Evolutionary conservation across 1,284 basidiomycete genomes (phyloP), one percentile per base, ranked within the genome.

Genomic region (Leccinum variabile): DNA sequence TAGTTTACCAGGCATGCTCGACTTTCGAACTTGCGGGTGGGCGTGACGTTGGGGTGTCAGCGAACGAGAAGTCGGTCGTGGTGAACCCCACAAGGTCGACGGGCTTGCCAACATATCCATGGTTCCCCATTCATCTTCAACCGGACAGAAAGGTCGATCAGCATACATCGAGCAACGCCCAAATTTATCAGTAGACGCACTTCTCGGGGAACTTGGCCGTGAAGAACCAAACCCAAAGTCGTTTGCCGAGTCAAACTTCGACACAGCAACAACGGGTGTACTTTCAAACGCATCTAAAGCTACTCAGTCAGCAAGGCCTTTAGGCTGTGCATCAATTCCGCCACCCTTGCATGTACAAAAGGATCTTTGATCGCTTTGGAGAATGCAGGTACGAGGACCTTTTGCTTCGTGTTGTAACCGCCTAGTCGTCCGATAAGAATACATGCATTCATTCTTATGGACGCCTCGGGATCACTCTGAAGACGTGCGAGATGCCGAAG

Each of bases 371-470:
- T 76, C 9, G 94, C 92, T 60, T 95, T 85, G 1, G 91, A 85
- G 74, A 99, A 99, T 1, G 97, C 97, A 1, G 97, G 95, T 1
- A 98, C 92, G 2, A 99, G 86, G 10, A 99, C 95, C 72, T 98
- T 66, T 66, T 90, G 88, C 73, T 96, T 95, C 6, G 97, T 98
- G 68, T 94, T 89, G 63, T 91, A 84, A 1, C 91, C 90, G 0
- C 92, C 94, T 3, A 99, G 83, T 10, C 96, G 85, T 9, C 97
- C 97, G 52, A 99, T 88, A 4, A 99, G 85, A 67, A 99, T 97
- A 72, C 95, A 98, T 0, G 97, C 98, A 73, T 99, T 99, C 13
- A 97, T 99, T 50, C 97, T 87, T 70, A 99, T 98, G 1, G 95
- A 96, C 0, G 96, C 86, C 77, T 98, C 97, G 0, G 89, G 81